These are phyloP conservation scores for Populus alba DNA, from an alignment of 345 rosid species.

Conservation along the genomic window DNA sequence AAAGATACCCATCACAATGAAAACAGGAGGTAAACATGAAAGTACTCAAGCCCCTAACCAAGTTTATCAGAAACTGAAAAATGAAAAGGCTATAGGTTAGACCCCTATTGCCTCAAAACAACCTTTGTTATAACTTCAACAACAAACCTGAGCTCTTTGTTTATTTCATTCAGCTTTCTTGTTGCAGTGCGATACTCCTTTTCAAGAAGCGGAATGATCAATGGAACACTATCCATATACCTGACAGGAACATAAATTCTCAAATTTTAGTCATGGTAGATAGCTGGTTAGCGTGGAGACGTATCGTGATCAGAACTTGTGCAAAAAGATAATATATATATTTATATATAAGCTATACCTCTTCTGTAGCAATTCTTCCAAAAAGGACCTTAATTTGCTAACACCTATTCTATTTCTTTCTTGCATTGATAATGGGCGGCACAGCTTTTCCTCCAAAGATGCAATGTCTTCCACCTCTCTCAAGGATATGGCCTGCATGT, in stretches of 20 bases:
- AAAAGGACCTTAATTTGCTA: constrained; percentile 77
- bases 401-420: constrained; percentile 84
- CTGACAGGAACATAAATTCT: constrained; percentile 34
- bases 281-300: neutral
- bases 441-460: constrained; percentile 75
- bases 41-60: neutral
- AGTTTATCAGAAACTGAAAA: neutral
- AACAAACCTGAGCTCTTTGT: constrained; percentile 81
- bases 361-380: constrained; percentile 83
- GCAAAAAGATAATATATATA: neutral
- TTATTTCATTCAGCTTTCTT: constrained; percentile 65
- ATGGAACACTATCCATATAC: constrained; percentile 88
- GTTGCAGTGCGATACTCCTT: constrained; percentile 69
- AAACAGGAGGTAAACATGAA: neutral
- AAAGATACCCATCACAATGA: neutral
- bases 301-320: constrained; percentile 5
- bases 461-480: constrained; percentile 72
- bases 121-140: constrained; percentile 6
- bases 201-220: constrained; percentile 85
- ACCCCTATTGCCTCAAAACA: neutral
- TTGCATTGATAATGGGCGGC: constrained; percentile 66
- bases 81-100: neutral
- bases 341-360: constrained; percentile 36
- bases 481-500: constrained; percentile 55
- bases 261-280: constrained; percentile 15